phyloP scores from a whole-genome alignment of 2,329 filamentous ascomycete species.

The Epichloe glyceriae region DNA sequence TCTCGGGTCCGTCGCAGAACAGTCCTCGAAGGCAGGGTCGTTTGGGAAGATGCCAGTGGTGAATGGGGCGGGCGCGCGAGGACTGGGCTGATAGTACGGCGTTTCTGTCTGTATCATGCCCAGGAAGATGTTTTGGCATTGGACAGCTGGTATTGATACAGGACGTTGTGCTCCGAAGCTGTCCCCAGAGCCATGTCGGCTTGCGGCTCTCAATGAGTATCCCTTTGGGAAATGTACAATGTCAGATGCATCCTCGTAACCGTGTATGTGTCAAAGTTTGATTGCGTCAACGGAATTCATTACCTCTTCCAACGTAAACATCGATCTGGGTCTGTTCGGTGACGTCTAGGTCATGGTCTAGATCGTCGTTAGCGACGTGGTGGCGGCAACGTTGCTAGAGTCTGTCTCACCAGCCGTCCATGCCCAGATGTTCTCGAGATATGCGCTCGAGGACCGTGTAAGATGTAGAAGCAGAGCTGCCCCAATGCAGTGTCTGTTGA shows the following conservation, averaged over 20 bases:
- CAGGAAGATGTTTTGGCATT: constrained; percentile 39
- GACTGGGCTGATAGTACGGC: constrained; percentile 16
- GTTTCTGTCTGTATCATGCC: constrained; percentile 56
- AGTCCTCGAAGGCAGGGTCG: constrained; percentile 1
- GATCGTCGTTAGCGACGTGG: neutral
- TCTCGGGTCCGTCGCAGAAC: neutral
- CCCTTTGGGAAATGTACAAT: neutral
- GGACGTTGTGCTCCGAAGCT: constrained; percentile 32
- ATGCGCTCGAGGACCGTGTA: constrained; percentile 31
- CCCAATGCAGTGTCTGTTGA: constrained; percentile 41
- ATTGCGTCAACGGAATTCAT: neutral
- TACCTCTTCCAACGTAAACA: constrained; percentile 23
- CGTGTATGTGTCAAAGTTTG: too few relatives aligned
- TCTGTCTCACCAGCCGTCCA: constrained; percentile 52
- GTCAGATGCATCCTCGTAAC: too few relatives aligned
- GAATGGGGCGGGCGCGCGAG: constrained; percentile 12
- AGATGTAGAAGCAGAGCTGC: constrained; percentile 41
- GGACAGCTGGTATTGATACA: constrained; percentile 36
- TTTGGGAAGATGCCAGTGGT: neutral
- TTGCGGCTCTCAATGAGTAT: constrained; percentile 17
- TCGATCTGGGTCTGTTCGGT: constrained; percentile 14
- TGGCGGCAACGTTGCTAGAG: too few relatives aligned
- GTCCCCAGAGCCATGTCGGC: constrained; percentile 16
- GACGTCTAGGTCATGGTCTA: neutral
- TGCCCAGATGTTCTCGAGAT: constrained; percentile 43